phyloP scores from a whole-genome alignment of 352 stramenopile species.

The Globisporangium spinosum region DNA sequence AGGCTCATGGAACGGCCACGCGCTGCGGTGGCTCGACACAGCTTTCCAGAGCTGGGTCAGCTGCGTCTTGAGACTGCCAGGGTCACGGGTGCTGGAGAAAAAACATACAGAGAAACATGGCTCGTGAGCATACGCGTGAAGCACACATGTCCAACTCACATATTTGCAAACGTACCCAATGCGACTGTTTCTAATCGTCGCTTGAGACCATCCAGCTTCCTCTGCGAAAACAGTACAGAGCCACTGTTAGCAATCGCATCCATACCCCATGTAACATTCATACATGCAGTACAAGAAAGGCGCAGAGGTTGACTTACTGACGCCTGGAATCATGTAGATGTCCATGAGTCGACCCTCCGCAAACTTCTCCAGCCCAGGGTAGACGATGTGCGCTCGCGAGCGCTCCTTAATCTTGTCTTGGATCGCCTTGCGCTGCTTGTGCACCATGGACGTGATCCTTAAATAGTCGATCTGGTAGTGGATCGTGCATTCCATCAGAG shows the following conservation, averaged over 20 bases:
- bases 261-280: background rate
- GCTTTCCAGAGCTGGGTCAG: constrained; percentile 88
- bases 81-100: constrained; percentile 57
- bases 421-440: constrained; percentile 89
- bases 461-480: constrained; percentile 98
- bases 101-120: background rate
- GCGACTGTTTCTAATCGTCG: constrained; percentile 81
- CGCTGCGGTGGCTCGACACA: constrained; percentile 92
- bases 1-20: constrained; percentile 97
- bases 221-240: constrained; percentile 32
- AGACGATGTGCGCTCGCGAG: constrained; percentile 68
- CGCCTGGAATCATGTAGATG: constrained; percentile 83
- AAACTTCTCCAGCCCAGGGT: constrained; percentile 67
- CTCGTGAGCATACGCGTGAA: background rate
- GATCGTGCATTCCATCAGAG: constrained; percentile 99
- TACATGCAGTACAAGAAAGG: background rate
- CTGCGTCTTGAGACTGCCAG: constrained; percentile 79
- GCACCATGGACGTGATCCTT: constrained; percentile 93
- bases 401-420: constrained; percentile 81
- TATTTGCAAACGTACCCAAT: constrained; percentile 49
- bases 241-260: background rate
- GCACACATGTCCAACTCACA: constrained; percentile 1
- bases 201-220: constrained; percentile 83
- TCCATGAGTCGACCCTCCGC: constrained; percentile 80
- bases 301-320: constrained; percentile 55